Evolutionary conservation across 2,329 filamentous ascomycete genomes (phyloP).

Genomic region (Ciborinia camelliae): DNA sequence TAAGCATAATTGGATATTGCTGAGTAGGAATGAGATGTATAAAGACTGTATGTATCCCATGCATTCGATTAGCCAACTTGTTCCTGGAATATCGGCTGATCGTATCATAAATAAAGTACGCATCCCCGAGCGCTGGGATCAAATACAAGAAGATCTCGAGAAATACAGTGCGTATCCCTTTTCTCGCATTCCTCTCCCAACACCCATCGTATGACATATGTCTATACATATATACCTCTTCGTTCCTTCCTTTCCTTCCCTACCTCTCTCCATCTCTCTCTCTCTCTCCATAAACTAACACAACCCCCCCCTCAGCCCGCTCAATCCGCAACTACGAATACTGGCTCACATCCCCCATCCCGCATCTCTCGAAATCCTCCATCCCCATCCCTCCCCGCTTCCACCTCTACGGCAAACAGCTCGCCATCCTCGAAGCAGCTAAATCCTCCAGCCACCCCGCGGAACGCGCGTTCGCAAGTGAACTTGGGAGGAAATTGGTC

Average conservation of each 20-base stretch:
- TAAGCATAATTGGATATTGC: constrained; percentile 25
- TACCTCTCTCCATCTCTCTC: background rate
- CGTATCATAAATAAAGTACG: constrained; percentile 11
- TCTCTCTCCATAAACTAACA: background rate
- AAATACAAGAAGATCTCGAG: constrained; percentile 24
- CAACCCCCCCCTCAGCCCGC: constrained; percentile 15
- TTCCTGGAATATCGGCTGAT: background rate
- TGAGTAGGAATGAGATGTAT: constrained; percentile 23
- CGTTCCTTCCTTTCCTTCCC: background rate
- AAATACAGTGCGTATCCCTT: constrained; percentile 25
- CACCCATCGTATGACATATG: no score
- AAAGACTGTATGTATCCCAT: constrained; percentile 19
- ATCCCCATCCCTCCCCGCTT: constrained; percentile 18
- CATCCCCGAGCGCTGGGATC: constrained; percentile 20
- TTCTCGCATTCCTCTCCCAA: no score
- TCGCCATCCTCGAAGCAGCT: constrained; percentile 26
- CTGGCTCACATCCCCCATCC: constrained; percentile 17
- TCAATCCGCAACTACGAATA: constrained; percentile 21
- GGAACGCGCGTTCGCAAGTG: background rate
- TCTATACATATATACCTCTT: no score
- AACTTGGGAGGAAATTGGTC: background rate
- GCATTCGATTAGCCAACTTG: accelerated
- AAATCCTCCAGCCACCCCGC: background rate
- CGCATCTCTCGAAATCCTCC: background rate
- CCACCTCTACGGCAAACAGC: constrained; percentile 20